Base-by-base conservation (phyloP, 2,329 filamentous ascomycete genomes). In the Penicillium sclerotiorum region DNA sequence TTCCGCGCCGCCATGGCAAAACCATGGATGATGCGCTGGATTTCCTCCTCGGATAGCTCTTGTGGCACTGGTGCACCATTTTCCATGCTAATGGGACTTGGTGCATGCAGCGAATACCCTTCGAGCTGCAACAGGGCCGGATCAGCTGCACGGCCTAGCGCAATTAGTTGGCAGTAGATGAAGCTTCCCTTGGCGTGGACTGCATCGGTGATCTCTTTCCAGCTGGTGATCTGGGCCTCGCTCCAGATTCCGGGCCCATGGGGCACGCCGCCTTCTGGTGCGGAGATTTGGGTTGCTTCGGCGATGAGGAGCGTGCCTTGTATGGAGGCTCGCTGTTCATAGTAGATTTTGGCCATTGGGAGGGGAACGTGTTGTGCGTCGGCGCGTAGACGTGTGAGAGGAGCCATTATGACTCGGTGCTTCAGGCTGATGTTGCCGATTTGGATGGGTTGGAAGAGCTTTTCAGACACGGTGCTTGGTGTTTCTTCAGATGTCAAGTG, bases 121-220 rank as follows among this genome's bases (percentile, higher is more conserved):
- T 45, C 46, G 8, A 49, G 47, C 7, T 48, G 22, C 15, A 63
- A 47, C 5, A 72, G 58, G 1, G 64, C 50, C 0, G 69, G 64
- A 48, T 74, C 66, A 0, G 80, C 80, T 2, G 77, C 75, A 7
- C 85, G 78, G 2, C 86, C 84, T 13, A 82, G 70, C 0, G 77
- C 78, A 75, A 82, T 87, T 0, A 89, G 71, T 61, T 88, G 86
- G 2, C 76, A 67, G 67, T 74, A 86, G 35, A 87, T 82, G 60
- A 75, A 82, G 12, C 75, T 77, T 1, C 80, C 80, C 55, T 83
- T 83, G 18, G 72, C 72, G 61, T 89, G 86, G 0, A 88, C 82
- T 0, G 78, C 80, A 15, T 83, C 77, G 2, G 80, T 83, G 30
- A 88, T 71, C 5, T 74, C 68, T 54, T 77, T 80, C 85, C 85